Base-by-base conservation (phyloP, 345 rosid species). In the Aethionema arabicum region DNA sequence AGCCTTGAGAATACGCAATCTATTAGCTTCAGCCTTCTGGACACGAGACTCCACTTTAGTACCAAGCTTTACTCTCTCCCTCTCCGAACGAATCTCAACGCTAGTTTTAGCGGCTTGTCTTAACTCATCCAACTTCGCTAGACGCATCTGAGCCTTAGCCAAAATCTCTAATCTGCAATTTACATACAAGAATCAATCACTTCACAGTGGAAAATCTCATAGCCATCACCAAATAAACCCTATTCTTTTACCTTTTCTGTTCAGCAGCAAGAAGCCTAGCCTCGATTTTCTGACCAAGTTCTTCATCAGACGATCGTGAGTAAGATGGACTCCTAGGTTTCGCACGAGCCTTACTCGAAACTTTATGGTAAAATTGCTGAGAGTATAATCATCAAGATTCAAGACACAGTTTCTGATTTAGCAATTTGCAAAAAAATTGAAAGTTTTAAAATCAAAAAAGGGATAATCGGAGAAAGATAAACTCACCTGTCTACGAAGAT, bases 231-330 rank as follows among this genome's bases (percentile, higher is more conserved):
- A 6, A 64, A 52, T 48, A 57, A 51, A 11, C 40, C 40, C 69
- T 45, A 44, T 41, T n/a, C 8, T 33, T 38, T 30, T 32, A 93
- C 99, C 99, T 83, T 72, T 93, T 93, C 74, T 78, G 89, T 78
- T 86, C 92, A 14, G 99, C 99, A 32, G 99, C 97, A 54, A 74
- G 85, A 68, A 93, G 97, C 74, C 79, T 90, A 0, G 99, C 96
- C 65, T 93, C 97, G 68, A 93, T 92, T n/a, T 97, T 89, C 60
- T 93, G 97, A 39, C 87, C 86, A 52, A 79, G 96, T 58, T 93
- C 82, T 59, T 88, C 99, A 69, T 90, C 99, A 3, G 69, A 63
- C 15, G 90, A 81, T 57, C 85, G 87, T 61, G 83, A 72, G 50
- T 65, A 75, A 8, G 78, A 77, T 7, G 97, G 95, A 70, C 97